Base-by-base conservation (phyloP, 352 stramenopile genomes). In the Globisporangium paddicum region DNA sequence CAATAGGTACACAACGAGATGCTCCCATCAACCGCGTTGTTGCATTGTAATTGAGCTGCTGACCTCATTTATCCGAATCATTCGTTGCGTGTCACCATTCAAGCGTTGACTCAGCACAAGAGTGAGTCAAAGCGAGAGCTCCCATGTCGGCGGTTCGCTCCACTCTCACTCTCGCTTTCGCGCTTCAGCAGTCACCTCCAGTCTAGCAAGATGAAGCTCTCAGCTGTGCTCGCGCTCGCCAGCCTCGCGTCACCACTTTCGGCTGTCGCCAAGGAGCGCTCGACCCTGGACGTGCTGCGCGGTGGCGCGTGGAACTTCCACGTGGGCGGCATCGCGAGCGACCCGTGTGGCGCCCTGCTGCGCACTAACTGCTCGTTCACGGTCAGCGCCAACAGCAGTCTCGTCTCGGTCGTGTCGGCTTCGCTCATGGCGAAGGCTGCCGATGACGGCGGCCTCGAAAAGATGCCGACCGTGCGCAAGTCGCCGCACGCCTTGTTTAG, bases 281-380 rank as follows among this genome's bases (percentile, higher is more conserved):
- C 14, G 25, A 46, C 56, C 3, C 26, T 47, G 10, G 48, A 56
- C 10, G 47, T 63, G 32, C 28, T 63, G 14, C 57, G 57, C 19
- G 57, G 57, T 18, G 57, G 46, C 9, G 37, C 48, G 19, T 63
- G 57, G 57, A 35, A 7, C 28, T 57, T 53, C 32, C 57, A 63
- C 32, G 16, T 56, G 2, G 57, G 38, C n/a, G n/a, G n/a, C n/a
- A n/a, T 16, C 18, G 23, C 16, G 18, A 44, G 26, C 28, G 57
- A 63, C 21, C 57, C 57, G 23, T 63, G 57, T n/a, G n/a, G n/a
- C 25, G 37, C 9, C 28, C 38, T 51, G 10, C 19, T 14, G n/a
- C 57, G 57, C 38, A 47, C 57, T n/a, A 52, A 53, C 38, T 63
- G 57, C 38, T 38, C 48, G 9, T 63, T 63, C 38, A 13, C 50